These are phyloP conservation scores for Chalciporus sphaerocephalus DNA, from an alignment of 768 basidiomycete species.

Conservation along the genomic window DNA sequence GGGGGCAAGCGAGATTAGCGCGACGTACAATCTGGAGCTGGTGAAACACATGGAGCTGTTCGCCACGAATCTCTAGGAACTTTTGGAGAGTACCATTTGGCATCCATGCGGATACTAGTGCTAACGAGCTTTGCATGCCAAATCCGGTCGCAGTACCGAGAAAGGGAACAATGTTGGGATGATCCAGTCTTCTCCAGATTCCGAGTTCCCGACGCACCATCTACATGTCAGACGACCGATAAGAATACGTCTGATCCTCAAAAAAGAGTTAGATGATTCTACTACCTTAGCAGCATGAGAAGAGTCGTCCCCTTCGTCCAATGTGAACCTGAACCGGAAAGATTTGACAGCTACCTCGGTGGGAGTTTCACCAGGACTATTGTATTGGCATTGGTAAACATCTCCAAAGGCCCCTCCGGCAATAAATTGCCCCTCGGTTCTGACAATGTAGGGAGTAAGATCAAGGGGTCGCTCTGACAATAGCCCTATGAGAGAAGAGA, in stretches of 20 bases:
- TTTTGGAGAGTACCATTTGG: constrained; percentile 20
- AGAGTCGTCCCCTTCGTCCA: constrained; percentile 2
- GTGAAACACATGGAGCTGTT: neutral
- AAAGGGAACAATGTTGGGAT: no score
- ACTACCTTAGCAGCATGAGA: neutral
- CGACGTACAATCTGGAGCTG: constrained; percentile 8
- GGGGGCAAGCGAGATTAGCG: no score
- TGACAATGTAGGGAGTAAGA: no score
- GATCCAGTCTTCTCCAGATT: no score
- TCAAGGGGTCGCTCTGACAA: no score
- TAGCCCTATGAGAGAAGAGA: no score
- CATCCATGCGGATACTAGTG: constrained; percentile 28
- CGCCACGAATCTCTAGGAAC: constrained; percentile 18
- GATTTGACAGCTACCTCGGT: constrained; percentile 10
- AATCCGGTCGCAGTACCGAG: no score
- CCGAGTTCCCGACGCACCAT: constrained; percentile 20
- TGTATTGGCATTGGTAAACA: constrained; percentile 2
- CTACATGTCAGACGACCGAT: neutral
- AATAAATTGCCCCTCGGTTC: no score
- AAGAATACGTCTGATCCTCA: neutral
- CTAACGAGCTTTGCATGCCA: constrained; percentile 7
- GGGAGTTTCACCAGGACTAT: neutral
- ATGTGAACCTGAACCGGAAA: constrained; percentile 4
- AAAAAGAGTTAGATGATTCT: no score
- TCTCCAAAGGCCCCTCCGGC: no score